These are phyloP conservation scores for Boletus subluridellus DNA, from an alignment of 1,284 basidiomycete genomes.

Conservation along the genomic window DNA sequence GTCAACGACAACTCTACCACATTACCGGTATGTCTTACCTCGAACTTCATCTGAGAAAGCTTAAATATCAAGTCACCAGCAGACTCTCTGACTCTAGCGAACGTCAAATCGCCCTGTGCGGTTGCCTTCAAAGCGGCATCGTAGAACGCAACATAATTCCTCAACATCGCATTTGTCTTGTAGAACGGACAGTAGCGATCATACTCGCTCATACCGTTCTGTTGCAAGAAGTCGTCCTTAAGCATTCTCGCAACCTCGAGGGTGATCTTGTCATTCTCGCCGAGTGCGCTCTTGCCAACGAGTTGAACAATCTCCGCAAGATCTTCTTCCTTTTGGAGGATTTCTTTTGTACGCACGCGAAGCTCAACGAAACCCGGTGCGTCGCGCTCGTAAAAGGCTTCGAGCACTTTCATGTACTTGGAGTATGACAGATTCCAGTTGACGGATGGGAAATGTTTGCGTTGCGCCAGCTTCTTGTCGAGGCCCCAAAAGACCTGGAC, in stretches of 20 bases:
- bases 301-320: conserved; percentile 98
- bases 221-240: conserved; percentile 98
- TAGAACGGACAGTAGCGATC: conserved; percentile 98
- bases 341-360: conserved; percentile 90
- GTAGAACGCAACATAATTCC: conserved; percentile 95
- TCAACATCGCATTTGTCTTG: conserved; percentile 95
- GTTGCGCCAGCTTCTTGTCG: conserved; percentile 94
- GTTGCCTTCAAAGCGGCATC: conserved; percentile 86
- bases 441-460: conserved; percentile 98
- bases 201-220: conserved; percentile 98
- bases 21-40: conserved; percentile 49
- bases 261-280: conserved; percentile 98
- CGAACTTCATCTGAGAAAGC: conserved; percentile 98
- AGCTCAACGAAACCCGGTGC: conserved; percentile 93
- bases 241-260: conserved; percentile 96
- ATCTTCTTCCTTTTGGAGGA: conserved; percentile 98
- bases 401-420: conserved; percentile 95
- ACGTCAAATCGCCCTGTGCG: conserved; percentile 85
- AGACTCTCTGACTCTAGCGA: conserved; percentile 86
- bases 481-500: conserved; percentile 99
- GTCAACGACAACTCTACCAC: conserved; percentile 17
- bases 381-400: conserved; percentile 88
- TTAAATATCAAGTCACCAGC: conserved; percentile 90
- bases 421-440: conserved; percentile 99
- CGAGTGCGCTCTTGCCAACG: conserved; percentile 96